phyloP scores from a whole-genome alignment of 2,329 filamentous ascomycete genomes.

The Diaporthe sp. region DNA sequence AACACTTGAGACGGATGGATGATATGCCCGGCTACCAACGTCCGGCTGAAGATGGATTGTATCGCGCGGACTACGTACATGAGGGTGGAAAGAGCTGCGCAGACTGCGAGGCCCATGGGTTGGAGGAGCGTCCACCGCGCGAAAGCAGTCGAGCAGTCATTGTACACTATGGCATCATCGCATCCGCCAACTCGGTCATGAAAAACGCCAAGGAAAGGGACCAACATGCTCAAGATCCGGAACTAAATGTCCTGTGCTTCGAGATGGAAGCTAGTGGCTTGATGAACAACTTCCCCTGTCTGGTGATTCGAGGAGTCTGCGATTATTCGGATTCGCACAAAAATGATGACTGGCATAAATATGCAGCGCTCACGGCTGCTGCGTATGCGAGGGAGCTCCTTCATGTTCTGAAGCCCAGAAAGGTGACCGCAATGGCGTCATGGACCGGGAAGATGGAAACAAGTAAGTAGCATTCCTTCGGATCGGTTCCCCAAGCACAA shows the following conservation, averaged over 20 bases:
- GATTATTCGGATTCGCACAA: conserved; percentile 45
- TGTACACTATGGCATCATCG: conserved; percentile 49
- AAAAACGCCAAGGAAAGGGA: conserved; percentile 43
- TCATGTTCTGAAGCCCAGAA: no score
- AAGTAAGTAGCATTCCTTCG: no score
- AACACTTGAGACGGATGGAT: no score
- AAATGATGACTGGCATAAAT: conserved; percentile 40
- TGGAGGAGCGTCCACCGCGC: not conserved
- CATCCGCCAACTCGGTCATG: conserved; percentile 46
- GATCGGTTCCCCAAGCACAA: no score
- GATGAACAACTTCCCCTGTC: conserved; percentile 43
- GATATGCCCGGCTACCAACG: no score
- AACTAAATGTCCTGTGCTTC: conserved; percentile 44
- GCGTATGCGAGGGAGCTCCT: not conserved
- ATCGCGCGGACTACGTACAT: not conserved
- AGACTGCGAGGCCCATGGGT: no score
- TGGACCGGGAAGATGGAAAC: no score
- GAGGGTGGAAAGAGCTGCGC: no score
- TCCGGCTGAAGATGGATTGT: no score
- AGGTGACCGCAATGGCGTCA: no score
- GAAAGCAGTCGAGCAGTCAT: conserved; percentile 1
- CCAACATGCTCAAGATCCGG: conserved; percentile 35
- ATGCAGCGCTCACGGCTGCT: conserved; percentile 37
- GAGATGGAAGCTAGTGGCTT: conserved; percentile 47
- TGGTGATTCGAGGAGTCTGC: conserved; percentile 47